Conservation (phyloP, 345 rosid species). For the Xanthoceras sorbifolium region DNA sequence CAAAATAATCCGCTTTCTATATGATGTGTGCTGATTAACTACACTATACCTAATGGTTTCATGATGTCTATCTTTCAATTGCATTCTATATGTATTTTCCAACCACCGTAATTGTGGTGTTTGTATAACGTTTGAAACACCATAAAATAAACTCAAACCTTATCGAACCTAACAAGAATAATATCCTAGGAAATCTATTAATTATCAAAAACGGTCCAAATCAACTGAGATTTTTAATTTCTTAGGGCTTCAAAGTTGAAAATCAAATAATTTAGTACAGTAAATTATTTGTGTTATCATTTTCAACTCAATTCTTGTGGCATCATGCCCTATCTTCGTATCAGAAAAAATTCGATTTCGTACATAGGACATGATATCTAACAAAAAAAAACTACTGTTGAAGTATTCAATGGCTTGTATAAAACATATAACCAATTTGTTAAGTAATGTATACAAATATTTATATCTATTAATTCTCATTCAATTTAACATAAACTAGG, state of each 20-base stretch:
- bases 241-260: not conserved
- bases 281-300: conserved; percentile 2
- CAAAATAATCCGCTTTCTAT: no score
- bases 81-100: conserved; percentile 19
- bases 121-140: conserved; percentile 2
- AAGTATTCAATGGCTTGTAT: not conserved
- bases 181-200: conserved; percentile 24
- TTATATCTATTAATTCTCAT: not conserved
- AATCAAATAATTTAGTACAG: not conserved
- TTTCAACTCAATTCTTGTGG: conserved; percentile 23
- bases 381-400: not conserved
- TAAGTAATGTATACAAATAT: not conserved
- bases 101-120: conserved; percentile 11
- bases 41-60: no score
- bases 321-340: conserved; percentile 11
- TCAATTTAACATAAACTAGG: not conserved
- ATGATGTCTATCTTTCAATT: no score
- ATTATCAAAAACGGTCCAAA: conserved; percentile 13
- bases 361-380: conserved; percentile 19
- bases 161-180: not conserved
- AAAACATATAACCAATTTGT: not conserved
- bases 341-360: conserved; percentile 16
- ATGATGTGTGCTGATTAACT: no score
- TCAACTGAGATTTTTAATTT: not conserved
- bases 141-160: conserved; percentile 10